phyloP scores from a whole-genome alignment of 2,329 filamentous ascomycete genomes.

The Lecanicillium sp. region DNA sequence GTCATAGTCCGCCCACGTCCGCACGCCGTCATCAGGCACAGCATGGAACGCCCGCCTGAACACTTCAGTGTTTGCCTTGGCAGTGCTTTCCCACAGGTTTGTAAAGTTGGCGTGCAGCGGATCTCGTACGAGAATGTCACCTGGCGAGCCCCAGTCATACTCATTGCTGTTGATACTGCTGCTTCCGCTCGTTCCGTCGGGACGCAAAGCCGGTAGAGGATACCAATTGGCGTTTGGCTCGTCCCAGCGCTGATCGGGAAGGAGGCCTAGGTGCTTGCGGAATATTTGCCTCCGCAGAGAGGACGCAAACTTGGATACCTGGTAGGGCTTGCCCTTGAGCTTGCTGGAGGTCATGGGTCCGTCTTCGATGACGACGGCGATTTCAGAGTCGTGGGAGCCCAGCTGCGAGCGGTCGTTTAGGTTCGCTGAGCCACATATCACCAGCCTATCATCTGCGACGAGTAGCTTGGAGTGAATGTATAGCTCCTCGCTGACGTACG shows the following conservation, averaged over 20 bases:
- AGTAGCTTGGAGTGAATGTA: slow-evolving; percentile 62
- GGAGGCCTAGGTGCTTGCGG: slow-evolving; percentile 82
- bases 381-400: slow-evolving; percentile 78
- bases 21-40: slow-evolving; percentile 61
- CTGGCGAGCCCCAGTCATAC: slow-evolving; percentile 62
- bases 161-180: slow-evolving; percentile 48
- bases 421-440: slow-evolving; percentile 68
- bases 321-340: slow-evolving; percentile 68
- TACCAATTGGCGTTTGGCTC: slow-evolving; percentile 66
- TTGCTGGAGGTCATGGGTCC: slow-evolving; percentile 57
- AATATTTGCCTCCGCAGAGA: slow-evolving; percentile 79
- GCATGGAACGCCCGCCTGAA: slow-evolving; percentile 78
- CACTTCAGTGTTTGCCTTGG: slow-evolving; percentile 69
- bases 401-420: slow-evolving; percentile 64
- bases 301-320: slow-evolving; percentile 67
- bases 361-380: slow-evolving; percentile 84
- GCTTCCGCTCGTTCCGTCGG: too few relatives aligned
- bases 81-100: slow-evolving; percentile 64
- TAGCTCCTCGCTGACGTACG: slow-evolving; percentile 55
- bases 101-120: slow-evolving; percentile 63
- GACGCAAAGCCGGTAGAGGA: slow-evolving; percentile 39
- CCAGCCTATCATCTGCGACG: slow-evolving; percentile 74
- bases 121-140: slow-evolving; percentile 64
- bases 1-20: slow-evolving; percentile 67
- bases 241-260: slow-evolving; percentile 66